A percentile compares a stretch with the other conserved stretches of the same genome.
phyloP scores from a whole-genome alignment of 257 asterid genomes.

The Knoxia roxburghii region DNA sequence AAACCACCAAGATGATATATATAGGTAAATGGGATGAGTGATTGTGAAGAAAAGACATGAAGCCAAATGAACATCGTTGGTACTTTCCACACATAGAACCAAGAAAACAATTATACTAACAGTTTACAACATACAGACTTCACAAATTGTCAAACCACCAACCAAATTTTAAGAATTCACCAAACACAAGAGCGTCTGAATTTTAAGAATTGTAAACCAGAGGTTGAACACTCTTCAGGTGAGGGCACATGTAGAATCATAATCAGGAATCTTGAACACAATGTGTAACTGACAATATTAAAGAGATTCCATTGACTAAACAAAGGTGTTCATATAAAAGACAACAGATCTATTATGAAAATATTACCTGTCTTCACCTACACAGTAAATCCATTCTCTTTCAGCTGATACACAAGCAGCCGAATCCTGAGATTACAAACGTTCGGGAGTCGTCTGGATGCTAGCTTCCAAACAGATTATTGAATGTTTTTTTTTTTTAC shows the following conservation, averaged over 20 bases:
- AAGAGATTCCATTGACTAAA: not conserved
- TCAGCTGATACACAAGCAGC: constrained; percentile 98
- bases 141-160: not conserved
- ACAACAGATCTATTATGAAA: not conserved
- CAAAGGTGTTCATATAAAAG: not conserved
- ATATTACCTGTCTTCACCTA: constrained; percentile 96
- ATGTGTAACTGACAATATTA: not conserved
- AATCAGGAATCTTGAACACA: not conserved
- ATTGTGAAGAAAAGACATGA: no score
- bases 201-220: not conserved
- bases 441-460: not conserved
- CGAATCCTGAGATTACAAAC: constrained; percentile 5
- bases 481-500: no score
- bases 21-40: no score
- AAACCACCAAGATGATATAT: no score
- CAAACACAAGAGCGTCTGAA: not conserved
- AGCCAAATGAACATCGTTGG: no score
- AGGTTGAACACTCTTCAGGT: not conserved
- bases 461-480: not conserved
- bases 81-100: no score
- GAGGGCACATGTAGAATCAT: not conserved
- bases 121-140: no score
- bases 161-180: not conserved
- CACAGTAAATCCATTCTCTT: constrained; percentile 98
- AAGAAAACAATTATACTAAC: no score